Percentiles rank a stretch among this genome's conserved stretches.
phyloP scores from a whole-genome alignment of 2,329 filamentous ascomycete species.

The Ceratocystis papillata region DNA sequence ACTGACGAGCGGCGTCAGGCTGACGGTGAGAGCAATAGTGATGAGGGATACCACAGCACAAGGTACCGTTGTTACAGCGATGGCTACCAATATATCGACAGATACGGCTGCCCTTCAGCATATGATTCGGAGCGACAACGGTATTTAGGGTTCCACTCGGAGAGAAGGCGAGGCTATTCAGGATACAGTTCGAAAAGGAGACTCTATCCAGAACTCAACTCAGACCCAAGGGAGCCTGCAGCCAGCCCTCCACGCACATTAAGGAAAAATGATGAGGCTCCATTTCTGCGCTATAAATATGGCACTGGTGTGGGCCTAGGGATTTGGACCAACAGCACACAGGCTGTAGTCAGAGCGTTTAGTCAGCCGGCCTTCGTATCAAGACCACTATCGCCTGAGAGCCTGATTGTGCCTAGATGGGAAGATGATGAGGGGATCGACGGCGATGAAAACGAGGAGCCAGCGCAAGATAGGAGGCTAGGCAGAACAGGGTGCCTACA shows the following conservation, averaged over 20 bases:
- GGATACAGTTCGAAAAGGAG: constrained; percentile 2
- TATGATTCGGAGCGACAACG: neutral
- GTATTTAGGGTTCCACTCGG: neutral
- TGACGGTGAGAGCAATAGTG: neutral
- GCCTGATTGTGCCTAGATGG: constrained; percentile 16
- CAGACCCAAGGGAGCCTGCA: neutral
- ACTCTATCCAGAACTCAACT: neutral
- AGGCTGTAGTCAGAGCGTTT: constrained; percentile 3
- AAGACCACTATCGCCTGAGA: neutral
- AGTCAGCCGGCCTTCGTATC: neutral
- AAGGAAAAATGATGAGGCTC: neutral
- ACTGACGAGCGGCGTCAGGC: neutral
- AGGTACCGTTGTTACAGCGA: constrained; percentile 10
- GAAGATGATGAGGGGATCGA: constrained; percentile 16
- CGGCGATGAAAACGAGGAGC: neutral
- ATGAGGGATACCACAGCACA: neutral
- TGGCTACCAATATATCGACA: neutral
- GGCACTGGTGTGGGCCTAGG: constrained; percentile 13
- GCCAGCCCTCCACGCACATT: neutral
- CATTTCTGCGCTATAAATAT: constrained; percentile 1
- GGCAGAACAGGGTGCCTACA: neutral
- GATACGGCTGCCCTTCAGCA: neutral
- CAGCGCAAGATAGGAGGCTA: neutral
- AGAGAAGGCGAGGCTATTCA: neutral
- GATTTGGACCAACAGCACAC: constrained; percentile 6